Base-by-base conservation (phyloP, 441 rosid species). In the Populus tomentosa region DNA sequence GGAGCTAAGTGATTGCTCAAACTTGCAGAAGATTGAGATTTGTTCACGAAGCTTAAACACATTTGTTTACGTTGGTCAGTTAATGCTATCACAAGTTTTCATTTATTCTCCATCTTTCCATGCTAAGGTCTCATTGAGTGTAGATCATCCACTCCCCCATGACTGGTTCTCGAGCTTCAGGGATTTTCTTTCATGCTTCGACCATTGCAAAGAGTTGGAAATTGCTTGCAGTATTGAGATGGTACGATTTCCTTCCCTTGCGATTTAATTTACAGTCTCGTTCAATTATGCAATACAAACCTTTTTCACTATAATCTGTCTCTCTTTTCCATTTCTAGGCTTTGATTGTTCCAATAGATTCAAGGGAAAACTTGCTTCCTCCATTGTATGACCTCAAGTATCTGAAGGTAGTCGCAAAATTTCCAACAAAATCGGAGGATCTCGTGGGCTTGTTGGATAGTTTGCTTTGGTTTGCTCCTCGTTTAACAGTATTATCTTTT, bases 181-280 rank as follows among this genome's bases (percentile, higher is more conserved):
- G 30, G 42, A 75, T 35, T 71, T 71, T 71, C 72, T 80, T 30
- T 35, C 76, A 26, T 36, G 9, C 69, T 75, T 75, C 16, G 79
- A 71, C 42, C 82, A 80, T 56, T 75, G 70, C 76, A 59, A 72
- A 23, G 24, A n/a, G 21, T 38, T 80, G 24, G 42, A 30, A 1
- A 30, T 80, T 36, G 21, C 1, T 6, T 36, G 68, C 24, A 7
- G 14, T 3, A 46, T 40, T 8, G 21, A n/a, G 3, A 3, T 14
- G 74, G 80, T 78, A 72, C 7, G 56, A 14, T 14, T 24, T 1
- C 18, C 40, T 64, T 65, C 30, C 7, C 16, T 16, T 35, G 18
- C 5, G 13, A 3, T 67, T 0, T 72, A 40, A 40, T 10, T 40
- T 40, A 10, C 50, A 2, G 16, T 46, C 18, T 46, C 2, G 50